Evolutionary conservation across 169 alveolate genomes (phyloP).

Genomic region (Plasmodium coatneyi): DNA sequence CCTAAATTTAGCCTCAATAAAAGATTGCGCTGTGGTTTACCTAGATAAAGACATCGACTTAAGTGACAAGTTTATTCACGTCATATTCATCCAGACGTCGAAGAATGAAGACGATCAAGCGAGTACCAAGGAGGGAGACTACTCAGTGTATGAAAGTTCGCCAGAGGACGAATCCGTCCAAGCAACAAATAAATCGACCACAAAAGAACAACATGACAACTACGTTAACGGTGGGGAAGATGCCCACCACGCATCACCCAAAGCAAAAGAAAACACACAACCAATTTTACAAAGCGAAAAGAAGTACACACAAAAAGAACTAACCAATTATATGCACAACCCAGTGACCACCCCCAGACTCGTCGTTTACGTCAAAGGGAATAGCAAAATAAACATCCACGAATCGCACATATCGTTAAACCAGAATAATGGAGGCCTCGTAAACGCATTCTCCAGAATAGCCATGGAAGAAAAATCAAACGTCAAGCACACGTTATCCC

Average conservation of each 20-base stretch:
- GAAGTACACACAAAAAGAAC: conserved; percentile 23
- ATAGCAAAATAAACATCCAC: conserved; percentile 74
- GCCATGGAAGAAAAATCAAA: conserved; percentile 75
- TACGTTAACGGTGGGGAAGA: neutral
- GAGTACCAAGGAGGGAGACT: neutral
- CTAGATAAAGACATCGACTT: conserved; percentile 71
- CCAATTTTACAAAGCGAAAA: neutral
- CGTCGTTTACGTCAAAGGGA: conserved; percentile 75
- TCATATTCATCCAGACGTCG: conserved; percentile 58
- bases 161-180: neutral
- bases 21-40: conserved; percentile 78
- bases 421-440: conserved; percentile 74
- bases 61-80: conserved; percentile 27
- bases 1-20: conserved; percentile 79
- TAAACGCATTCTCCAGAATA: conserved; percentile 79
- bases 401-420: conserved; percentile 76
- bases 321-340: conserved; percentile 13
- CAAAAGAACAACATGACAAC: neutral
- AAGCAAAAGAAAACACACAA: neutral
- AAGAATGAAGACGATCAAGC: conserved; percentile 42
- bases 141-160: conserved; percentile 21
- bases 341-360: conserved; percentile 77
- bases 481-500: conserved; percentile 77
- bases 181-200: neutral
- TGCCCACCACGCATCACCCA: neutral